Percentiles rank a stretch among this genome's conserved stretches.
Evolutionary conservation across 2,329 filamentous ascomycete genomes (phyloP).

Genomic region (Didymella arachidicola): DNA sequence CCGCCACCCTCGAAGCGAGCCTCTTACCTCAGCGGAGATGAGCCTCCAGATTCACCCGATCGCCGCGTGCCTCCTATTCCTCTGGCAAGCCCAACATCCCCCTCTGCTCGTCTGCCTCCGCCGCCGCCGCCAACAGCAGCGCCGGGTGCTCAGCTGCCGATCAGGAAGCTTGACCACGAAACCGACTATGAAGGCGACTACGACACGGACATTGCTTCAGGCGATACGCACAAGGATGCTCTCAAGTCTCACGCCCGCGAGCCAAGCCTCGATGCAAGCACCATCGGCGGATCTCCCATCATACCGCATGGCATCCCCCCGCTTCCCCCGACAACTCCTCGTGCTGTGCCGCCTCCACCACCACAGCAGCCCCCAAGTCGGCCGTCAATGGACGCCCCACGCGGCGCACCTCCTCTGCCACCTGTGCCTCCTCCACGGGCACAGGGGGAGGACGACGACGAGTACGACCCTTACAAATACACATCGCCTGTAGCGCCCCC

Average conservation of each 20-base stretch:
- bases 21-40: slow-evolving; percentile 54
- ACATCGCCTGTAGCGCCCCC: slow-evolving; percentile 26
- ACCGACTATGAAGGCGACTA: slow-evolving; percentile 98
- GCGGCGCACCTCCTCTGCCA: slow-evolving; percentile 73
- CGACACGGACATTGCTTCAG: slow-evolving; percentile 95
- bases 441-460: slow-evolving; percentile 53
- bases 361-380: slow-evolving; percentile 64
- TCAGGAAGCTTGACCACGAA: slow-evolving; percentile 64
- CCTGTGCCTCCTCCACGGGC: slow-evolving; percentile 67
- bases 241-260: slow-evolving; percentile 82
- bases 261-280: slow-evolving; percentile 73
- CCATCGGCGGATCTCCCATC: slow-evolving; percentile 54
- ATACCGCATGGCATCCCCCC: slow-evolving; percentile 46
- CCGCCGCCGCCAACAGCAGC: slow-evolving; percentile 57
- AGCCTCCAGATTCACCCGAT: slow-evolving; percentile 37
- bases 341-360: slow-evolving; percentile 61
- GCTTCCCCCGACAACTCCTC: slow-evolving; percentile 47
- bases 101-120: slow-evolving; percentile 53
- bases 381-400: slow-evolving; percentile 69
- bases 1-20: slow-evolving; percentile 46
- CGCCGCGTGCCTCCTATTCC: slow-evolving; percentile 64
- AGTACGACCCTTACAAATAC: slow-evolving; percentile 73
- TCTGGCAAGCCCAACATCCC: slow-evolving; percentile 46
- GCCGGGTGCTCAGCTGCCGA: slow-evolving; percentile 46
- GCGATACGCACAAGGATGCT: slow-evolving; percentile 91